These are phyloP conservation scores for Trichoderma oligosporum DNA, from an alignment of 2,329 filamentous ascomycete species.

Conservation along the genomic window DNA sequence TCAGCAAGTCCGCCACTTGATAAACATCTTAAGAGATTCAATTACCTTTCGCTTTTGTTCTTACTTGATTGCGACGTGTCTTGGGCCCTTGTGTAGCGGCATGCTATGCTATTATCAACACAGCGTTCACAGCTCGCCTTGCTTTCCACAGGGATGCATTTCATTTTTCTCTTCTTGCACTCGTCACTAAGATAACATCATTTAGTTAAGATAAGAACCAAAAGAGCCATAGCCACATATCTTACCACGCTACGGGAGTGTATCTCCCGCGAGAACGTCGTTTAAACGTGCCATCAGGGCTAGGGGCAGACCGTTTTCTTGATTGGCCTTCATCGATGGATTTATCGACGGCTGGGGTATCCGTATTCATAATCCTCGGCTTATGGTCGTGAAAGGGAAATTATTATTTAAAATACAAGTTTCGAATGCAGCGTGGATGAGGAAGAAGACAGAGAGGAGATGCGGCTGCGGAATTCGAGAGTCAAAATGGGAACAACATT, in stretches of 20 bases:
- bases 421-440: too few relatives aligned
- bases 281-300: not conserved
- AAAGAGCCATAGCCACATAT: not conserved
- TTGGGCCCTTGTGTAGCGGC: conserved; percentile 27
- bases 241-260: conserved; percentile 37
- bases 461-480: not conserved
- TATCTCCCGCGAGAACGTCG: conserved; percentile 31
- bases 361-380: not conserved
- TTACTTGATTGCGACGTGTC: conserved; percentile 21
- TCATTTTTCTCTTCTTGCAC: conserved; percentile 22
- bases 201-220: not conserved
- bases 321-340: not conserved
- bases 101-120: conserved; percentile 26
- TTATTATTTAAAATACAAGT: too few relatives aligned
- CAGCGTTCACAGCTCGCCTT: conserved; percentile 33
- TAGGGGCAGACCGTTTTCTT: not conserved
- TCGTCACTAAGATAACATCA: not conserved
- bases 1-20: not conserved
- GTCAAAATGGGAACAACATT: not conserved
- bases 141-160: conserved; percentile 32
- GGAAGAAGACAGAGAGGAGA: not conserved
- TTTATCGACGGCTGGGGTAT: not conserved
- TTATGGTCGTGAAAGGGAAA: not conserved
- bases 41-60: conserved; percentile 26
- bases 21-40: not conserved